Conservation (phyloP, 2,329 filamentous ascomycete species). For the Penicillium griseofulvum region DNA sequence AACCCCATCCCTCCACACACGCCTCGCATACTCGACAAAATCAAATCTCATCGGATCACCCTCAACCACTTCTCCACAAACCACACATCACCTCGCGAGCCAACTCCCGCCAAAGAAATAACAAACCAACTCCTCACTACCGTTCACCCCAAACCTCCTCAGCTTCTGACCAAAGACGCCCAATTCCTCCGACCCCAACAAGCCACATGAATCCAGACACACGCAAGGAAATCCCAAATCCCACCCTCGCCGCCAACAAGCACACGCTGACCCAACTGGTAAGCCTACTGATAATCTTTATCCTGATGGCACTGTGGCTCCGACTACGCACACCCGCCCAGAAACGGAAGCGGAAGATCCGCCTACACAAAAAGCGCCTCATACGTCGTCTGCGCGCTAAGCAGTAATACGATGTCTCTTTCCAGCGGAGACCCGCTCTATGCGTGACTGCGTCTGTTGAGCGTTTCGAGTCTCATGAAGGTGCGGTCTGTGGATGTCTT, state of each 20-base stretch:
- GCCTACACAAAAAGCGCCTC: constrained; percentile 33
- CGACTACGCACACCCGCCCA: not conserved
- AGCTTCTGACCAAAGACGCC: no score
- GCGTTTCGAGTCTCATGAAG: constrained; percentile 29
- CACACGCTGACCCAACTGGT: constrained; percentile 11
- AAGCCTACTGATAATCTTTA: not conserved
- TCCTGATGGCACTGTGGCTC: not conserved
- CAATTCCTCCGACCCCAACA: no score
- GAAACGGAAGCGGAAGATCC: constrained; percentile 10
- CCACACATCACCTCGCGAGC: constrained; percentile 12
- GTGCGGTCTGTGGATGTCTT: constrained; percentile 23
- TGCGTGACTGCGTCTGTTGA: constrained; percentile 24
- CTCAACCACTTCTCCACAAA: constrained; percentile 21
- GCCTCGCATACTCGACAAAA: constrained; percentile 26
- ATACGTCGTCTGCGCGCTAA: constrained; percentile 32
- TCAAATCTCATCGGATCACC: constrained; percentile 30
- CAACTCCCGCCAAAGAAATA: constrained; percentile 27
- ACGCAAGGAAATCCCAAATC: constrained; percentile 34
- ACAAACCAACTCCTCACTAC: constrained; percentile 11
- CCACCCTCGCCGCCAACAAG: constrained; percentile 42
- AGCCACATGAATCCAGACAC: constrained; percentile 32
- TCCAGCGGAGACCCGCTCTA: constrained; percentile 20
- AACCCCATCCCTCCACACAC: constrained; percentile 18
- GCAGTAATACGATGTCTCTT: constrained; percentile 25
- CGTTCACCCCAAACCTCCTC: no score